Evolutionary conservation across 257 asterid species (phyloP).

Genomic region (Striga asiatica): DNA sequence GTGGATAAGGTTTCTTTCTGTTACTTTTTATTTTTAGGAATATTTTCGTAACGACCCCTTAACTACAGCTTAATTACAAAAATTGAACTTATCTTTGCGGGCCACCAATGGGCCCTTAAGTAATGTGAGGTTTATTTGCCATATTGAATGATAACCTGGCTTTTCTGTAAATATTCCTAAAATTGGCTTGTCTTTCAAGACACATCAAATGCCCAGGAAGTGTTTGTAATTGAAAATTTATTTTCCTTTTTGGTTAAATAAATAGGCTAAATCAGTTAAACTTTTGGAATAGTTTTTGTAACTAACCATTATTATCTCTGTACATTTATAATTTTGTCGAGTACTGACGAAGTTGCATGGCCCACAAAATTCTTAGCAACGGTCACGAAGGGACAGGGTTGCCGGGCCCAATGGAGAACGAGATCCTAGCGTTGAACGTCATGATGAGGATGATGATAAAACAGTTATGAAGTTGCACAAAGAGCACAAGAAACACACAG

Average conservation of each 20-base stretch:
- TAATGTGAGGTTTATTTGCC: no score
- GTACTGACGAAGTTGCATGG: conserved; percentile 15
- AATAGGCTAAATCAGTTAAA: background rate
- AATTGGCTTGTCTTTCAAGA: background rate
- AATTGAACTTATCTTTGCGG: background rate
- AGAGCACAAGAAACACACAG: conserved; percentile 68
- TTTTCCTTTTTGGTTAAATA: background rate
- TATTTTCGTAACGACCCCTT: background rate
- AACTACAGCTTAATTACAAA: background rate
- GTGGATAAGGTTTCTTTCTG: conserved; percentile 51
- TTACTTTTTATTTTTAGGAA: background rate
- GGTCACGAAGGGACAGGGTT: conserved; percentile 45
- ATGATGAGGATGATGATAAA: conserved; percentile 75
- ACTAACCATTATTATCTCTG: background rate
- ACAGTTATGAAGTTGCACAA: conserved; percentile 49
- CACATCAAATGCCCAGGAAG: background rate
- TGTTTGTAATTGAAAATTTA: background rate
- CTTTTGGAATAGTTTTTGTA: background rate
- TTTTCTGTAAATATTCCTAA: no score
- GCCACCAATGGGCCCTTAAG: no score
- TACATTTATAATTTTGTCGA: background rate
- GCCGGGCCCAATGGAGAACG: conserved; percentile 46
- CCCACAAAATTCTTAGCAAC: conserved; percentile 34
- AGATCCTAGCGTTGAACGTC: conserved; percentile 71
- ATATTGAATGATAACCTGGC: no score